phyloP scores from a whole-genome alignment of 2,329 filamentous ascomycete species.

The Talaromyces sp. region DNA sequence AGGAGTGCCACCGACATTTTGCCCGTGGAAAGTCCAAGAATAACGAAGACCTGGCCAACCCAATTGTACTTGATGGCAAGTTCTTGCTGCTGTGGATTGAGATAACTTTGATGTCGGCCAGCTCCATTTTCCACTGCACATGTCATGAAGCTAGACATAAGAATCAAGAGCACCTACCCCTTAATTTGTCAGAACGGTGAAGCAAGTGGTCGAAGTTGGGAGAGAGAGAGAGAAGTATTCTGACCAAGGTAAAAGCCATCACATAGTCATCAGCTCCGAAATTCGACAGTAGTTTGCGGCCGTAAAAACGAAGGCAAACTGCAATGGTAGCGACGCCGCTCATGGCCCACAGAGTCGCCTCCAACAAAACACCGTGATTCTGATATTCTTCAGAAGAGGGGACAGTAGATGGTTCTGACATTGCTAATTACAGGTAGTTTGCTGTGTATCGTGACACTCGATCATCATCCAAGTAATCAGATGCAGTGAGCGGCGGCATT shows the following conservation, averaged over 20 bases:
- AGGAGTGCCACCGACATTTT: constrained; percentile 2
- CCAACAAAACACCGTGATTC: too few species aligned
- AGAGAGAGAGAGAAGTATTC: neutral
- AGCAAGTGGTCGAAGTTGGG: neutral
- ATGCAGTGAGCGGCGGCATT: too few species aligned
- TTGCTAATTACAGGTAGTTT: too few species aligned
- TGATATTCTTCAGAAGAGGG: too few species aligned
- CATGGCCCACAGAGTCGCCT: neutral
- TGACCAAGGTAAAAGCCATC: constrained; percentile 7
- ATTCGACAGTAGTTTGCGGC: neutral
- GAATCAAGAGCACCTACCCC: constrained; percentile 1
- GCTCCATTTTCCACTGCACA: neutral
- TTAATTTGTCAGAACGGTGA: neutral
- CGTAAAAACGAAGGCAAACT: constrained; percentile 5
- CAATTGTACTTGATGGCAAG: constrained; percentile 2
- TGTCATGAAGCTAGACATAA: constrained; percentile 8
- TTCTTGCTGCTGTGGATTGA: neutral
- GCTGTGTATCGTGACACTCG: too few species aligned
- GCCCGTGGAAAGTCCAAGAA: constrained; percentile 1
- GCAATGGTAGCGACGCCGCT: neutral
- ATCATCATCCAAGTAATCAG: too few species aligned
- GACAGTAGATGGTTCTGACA: too few species aligned
- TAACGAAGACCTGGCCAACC: neutral
- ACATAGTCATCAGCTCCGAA: constrained; percentile 7
- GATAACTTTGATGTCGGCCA: neutral